Conservation (phyloP, 352 stramenopile genomes). For the Achlya hypogyna region DNA sequence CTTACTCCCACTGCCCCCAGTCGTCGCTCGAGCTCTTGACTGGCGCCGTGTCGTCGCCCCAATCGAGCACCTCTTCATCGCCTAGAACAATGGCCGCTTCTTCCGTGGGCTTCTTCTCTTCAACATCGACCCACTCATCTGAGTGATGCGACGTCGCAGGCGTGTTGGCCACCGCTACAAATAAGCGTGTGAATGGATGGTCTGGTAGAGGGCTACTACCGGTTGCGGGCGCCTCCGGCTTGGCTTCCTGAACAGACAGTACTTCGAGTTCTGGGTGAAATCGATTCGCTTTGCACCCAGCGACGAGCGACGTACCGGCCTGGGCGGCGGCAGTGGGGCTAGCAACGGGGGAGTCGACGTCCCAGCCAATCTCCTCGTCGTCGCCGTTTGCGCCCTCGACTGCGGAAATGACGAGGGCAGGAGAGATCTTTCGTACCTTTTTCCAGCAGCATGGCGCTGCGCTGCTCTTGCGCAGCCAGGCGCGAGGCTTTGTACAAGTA, state of each 20-base stretch:
- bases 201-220: not conserved
- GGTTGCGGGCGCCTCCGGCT: too few relatives aligned
- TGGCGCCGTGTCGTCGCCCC: conserved; percentile 45
- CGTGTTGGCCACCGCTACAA: not conserved
- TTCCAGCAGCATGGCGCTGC: conserved; percentile 47
- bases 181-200: not conserved
- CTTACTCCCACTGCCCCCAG: conserved; percentile 65
- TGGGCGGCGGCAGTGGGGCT: conserved; percentile 1
- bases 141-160: conserved; percentile 24
- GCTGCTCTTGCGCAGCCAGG: conserved; percentile 54
- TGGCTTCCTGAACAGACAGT: too few relatives aligned
- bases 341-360: conserved; percentile 40
- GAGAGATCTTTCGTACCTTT: conserved; percentile 30
- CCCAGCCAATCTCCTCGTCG: conserved; percentile 62
- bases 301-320: conserved; percentile 26
- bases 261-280: too few relatives aligned
- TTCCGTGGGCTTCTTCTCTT: not conserved
- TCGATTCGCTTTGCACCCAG: too few relatives aligned
- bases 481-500: conserved; percentile 73
- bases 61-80: conserved; percentile 48
- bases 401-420: conserved; percentile 7
- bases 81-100: conserved; percentile 17
- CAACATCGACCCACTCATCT: not conserved
- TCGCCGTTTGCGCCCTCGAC: conserved; percentile 40
- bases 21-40: conserved; percentile 40